These are phyloP conservation scores for Eurotiales sp. DNA, from an alignment of 2,329 filamentous ascomycete genomes.

Conservation along the genomic window DNA sequence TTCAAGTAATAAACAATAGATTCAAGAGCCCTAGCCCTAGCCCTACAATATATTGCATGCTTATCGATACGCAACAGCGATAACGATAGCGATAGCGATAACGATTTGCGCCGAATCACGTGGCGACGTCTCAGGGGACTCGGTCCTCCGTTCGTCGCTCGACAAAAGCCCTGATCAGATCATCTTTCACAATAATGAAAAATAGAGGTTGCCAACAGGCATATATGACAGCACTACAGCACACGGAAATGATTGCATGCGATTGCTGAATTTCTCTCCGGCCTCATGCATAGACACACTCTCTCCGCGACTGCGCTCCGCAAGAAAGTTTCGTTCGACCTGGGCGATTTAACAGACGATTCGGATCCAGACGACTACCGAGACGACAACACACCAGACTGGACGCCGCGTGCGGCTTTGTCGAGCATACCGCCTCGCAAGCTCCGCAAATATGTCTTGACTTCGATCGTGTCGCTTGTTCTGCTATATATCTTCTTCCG, in stretches of 20 bases:
- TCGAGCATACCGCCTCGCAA: slow-evolving; percentile 7
- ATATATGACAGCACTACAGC: no score
- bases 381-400: slow-evolving; percentile 13
- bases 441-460: slow-evolving; percentile 13
- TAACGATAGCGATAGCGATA: no score
- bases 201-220: background rate
- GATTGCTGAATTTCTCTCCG: background rate
- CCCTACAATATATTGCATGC: no score
- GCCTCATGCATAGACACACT: slow-evolving; percentile 14
- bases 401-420: slow-evolving; percentile 6
- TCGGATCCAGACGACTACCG: slow-evolving; percentile 15
- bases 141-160: no score
- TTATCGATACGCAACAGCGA: no score
- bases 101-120: background rate
- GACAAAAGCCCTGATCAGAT: no score
- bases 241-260: background rate
- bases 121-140: background rate
- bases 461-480: slow-evolving; percentile 12
- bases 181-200: no score
- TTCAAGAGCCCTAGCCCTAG: no score
- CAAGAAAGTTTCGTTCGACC: slow-evolving; percentile 15
- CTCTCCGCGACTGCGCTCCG: slow-evolving; percentile 14
- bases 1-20: no score
- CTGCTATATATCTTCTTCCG: slow-evolving; percentile 11
- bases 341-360: slow-evolving; percentile 14